Evolutionary conservation across 2,329 filamentous ascomycete species (phyloP).

Genomic region (Cordyceps fumosorosea): DNA sequence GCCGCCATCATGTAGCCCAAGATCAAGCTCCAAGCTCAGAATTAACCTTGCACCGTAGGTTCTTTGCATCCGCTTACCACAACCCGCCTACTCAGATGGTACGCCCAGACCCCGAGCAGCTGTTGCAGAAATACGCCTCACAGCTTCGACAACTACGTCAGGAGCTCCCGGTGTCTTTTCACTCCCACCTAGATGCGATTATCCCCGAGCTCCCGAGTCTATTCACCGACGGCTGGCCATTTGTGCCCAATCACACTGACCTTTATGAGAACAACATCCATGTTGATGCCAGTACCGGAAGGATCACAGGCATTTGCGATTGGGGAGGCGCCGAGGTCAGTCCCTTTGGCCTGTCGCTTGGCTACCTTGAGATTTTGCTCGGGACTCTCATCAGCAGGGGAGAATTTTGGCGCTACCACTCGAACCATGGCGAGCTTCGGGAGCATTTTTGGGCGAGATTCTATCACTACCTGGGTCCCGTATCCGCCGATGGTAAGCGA

Average conservation of each 20-base stretch:
- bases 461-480: background rate
- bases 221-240: no score
- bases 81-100: no score
- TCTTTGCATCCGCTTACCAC: no score
- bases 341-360: slow-evolving; percentile 24
- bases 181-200: no score
- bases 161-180: no score
- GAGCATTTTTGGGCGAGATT: background rate
- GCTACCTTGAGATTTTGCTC: slow-evolving; percentile 18
- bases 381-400: slow-evolving; percentile 1
- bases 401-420: background rate
- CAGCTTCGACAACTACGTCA: no score
- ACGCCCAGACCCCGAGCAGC: no score
- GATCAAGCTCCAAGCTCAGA: no score
- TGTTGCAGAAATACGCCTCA: no score
- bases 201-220: no score
- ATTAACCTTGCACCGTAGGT: no score
- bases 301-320: slow-evolving; percentile 25
- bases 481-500: background rate
- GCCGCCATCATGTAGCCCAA: no score
- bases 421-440: background rate
- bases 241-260: slow-evolving; percentile 22
- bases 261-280: slow-evolving; percentile 26
- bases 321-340: slow-evolving; percentile 22
- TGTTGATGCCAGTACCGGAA: slow-evolving; percentile 19